Evolutionary conservation across 2,329 filamentous ascomycete genomes (phyloP).

Genomic region (Acrodontium crateriforme): DNA sequence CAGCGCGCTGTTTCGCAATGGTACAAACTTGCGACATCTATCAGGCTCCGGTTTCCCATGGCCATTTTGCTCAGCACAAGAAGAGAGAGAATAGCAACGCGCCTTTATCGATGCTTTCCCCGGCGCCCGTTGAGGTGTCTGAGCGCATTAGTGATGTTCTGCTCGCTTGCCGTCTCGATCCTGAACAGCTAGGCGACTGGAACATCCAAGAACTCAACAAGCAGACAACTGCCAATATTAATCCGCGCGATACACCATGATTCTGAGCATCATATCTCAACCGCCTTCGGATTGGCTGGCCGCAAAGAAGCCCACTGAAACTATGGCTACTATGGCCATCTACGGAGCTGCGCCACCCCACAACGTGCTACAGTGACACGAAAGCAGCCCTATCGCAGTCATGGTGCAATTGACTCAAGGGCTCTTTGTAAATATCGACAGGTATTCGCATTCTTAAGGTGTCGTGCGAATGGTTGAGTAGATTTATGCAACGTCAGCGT

Average conservation of each 20-base stretch:
- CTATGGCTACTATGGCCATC: conserved; percentile 6
- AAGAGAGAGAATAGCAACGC: conserved; percentile 1
- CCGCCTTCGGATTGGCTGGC: conserved; percentile 1
- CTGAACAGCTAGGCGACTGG: conserved; percentile 3
- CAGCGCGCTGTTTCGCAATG: not conserved
- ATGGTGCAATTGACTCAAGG: no score
- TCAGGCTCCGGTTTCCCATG: conserved; percentile 1
- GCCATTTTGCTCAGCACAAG: conserved; percentile 3
- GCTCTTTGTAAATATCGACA: no score
- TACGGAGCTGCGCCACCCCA: conserved; percentile 4
- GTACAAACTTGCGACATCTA: conserved; percentile 1
- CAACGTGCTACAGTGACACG: conserved; percentile 2
- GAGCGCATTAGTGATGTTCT: conserved; percentile 3
- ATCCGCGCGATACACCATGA: conserved; percentile 5
- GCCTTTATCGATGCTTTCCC: not conserved
- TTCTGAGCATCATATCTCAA: conserved; percentile 2
- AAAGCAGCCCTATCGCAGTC: conserved; percentile 2
- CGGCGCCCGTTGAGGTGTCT: conserved; percentile 1
- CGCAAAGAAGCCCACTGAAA: conserved; percentile 1
- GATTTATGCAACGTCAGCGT: no score
- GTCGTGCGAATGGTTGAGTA: no score
- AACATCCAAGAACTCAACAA: conserved; percentile 2
- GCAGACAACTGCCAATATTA: conserved; percentile 2
- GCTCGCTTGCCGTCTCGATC: conserved; percentile 3
- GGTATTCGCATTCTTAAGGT: no score